Evolutionary conservation across 1,284 basidiomycete species (phyloP), one percentile per base, ranked within the genome.

Genomic region (Ceratobasidium sp.): DNA sequence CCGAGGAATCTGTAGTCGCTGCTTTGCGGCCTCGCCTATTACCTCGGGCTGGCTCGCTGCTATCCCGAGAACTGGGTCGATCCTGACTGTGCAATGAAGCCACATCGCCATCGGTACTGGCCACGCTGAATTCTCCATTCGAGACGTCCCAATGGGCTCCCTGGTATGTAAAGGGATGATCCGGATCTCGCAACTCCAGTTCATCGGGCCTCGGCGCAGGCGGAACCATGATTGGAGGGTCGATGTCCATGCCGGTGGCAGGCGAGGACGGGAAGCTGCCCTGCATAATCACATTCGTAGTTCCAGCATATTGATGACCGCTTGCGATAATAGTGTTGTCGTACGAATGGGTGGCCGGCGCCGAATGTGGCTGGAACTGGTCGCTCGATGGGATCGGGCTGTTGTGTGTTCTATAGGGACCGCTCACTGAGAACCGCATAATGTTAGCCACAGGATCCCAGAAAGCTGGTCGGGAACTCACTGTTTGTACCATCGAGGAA

Each of bases 91-190:
- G 49, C 50, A 56, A 8, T 4, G 50, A 54, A 33, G 42, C 50
- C 13, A 23, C 62, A 46, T 66, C 62, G 7, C 16, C 39, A 46
- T 66, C 62, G 16, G 62, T 54, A 16, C 47, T 52, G 5, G 47
- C 47, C 29, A 44, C 30, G 21, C 59, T 62, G 21, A 56, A 16
- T 8, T 14, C 36, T 11, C 62, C 39, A 11, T 44, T 7, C n/a
- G 50, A 47, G n/a, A 27, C 41, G 27, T 66, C 62, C 62, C 62
- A 66, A 39, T 66, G 36, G 6, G 52, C 52, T 8, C 52, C 42
- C 9, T 41, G 21, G 39, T 44, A 66, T 7, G 42, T 50, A 33
- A 66, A 66, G n/a, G 62, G 50, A 42, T 53, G 50, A 14, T 66
- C 62, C 8, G 52, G 13, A 27, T 29, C 33, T 2, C 3, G 6